Evolutionary conservation across 352 stramenopile species (phyloP).

Genomic region (Elongisporangium undulatum): DNA sequence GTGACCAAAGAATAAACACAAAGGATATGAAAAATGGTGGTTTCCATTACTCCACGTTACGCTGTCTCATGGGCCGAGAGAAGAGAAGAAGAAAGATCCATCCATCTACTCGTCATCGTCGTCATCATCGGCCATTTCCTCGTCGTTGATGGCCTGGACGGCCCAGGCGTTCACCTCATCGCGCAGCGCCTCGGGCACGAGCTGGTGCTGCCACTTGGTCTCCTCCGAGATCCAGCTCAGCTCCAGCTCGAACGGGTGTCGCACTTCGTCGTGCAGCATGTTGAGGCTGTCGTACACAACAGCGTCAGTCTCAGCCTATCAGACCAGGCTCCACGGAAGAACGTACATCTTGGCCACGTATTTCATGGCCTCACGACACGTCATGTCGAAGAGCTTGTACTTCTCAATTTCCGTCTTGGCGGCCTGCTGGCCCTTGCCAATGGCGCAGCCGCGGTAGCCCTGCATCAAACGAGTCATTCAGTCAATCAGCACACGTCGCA

Average conservation of each 20-base stretch:
- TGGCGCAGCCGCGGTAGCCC: constrained; percentile 95
- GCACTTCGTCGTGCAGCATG: constrained; percentile 94
- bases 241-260: constrained; percentile 98
- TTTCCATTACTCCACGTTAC: constrained; percentile 1
- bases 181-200: constrained; percentile 89
- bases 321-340: neutral
- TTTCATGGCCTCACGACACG: constrained; percentile 95
- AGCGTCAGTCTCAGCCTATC: constrained; percentile 1
- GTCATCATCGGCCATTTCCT: constrained; percentile 86
- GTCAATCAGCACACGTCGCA: constrained; percentile 1
- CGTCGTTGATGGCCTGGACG: constrained; percentile 81
- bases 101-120: constrained; percentile 64
- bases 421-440: constrained; percentile 96
- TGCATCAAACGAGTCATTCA: constrained; percentile 27
- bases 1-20: neutral
- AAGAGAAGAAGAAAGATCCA: neutral
- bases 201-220: constrained; percentile 93
- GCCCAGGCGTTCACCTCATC: constrained; percentile 84
- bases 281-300: constrained; percentile 73
- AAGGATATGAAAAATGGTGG: neutral
- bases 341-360: constrained; percentile 97
- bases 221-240: constrained; percentile 97
- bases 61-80: neutral
- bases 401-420: constrained; percentile 99
- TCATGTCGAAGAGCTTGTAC: constrained; percentile 93